Evolutionary conservation across 73 alveolate genomes (phyloP), one percentile per base, ranked within the genome.

Genomic region (Paraurostyla sp.): DNA sequence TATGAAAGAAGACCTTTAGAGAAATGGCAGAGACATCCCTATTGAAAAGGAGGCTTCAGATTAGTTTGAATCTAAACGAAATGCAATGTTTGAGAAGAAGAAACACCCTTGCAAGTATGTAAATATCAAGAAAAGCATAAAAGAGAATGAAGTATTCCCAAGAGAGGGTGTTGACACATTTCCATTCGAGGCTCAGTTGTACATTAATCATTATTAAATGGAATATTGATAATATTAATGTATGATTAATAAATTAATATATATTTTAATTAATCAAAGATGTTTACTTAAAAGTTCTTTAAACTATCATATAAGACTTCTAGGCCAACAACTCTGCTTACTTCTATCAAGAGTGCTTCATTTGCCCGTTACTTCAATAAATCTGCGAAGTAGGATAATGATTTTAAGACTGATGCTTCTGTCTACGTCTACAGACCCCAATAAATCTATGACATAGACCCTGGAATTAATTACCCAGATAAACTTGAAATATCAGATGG

Each of bases 401-500:
- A 22, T 16, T 78, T 27, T 27, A 78, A 78, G 41, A 36, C 78
- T 22, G 89, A 78, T 27, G 42, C 65, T 29, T 27, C 76, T 54
- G 76, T 60, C 46, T 78, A 29, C 62, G 42, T 13, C 13, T 78
- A 78, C 50, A 59, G 50, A 6, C 89, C 89, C 18, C 35, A 78
- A 30, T 4, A 29, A 60, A 78, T 78, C 32, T 54, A 78, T 35
- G 52, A 52, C 43, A 51, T 78, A 33, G 78, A 78, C 41, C 89
- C 89, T 6, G 80, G 59, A 1, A 76, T 78, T 15, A 38, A 78
- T 6, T 51, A 51, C 80, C 89, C 89, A 30, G 89, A 54, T 3
- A 57, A 50, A 27, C 56, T 36, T 32, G 23, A 27, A 36, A 43
- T 18, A 7, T 48, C 89, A 42, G 16, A 29, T 2, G 2, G 63